phyloP scores from a whole-genome alignment of 2,329 filamentous ascomycete species.

The Colletotrichum coccodes region DNA sequence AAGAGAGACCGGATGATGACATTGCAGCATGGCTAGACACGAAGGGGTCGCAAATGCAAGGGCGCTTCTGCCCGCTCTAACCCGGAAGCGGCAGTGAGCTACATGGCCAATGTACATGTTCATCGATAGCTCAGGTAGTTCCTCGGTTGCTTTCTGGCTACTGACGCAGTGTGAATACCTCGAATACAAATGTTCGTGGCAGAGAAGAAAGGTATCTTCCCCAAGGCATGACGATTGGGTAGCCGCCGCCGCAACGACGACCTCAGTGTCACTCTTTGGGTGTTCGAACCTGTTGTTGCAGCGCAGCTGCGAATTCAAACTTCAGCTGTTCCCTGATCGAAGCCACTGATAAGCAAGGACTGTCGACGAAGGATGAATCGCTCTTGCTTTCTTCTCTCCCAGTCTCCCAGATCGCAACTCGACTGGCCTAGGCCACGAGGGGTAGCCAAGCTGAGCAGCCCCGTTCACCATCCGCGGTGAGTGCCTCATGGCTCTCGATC shows the following conservation, averaged over 20 bases:
- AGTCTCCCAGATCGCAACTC: too few species aligned
- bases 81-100: slow-evolving; percentile 22
- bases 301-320: neutral
- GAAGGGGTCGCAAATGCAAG: slow-evolving; percentile 1
- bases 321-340: neutral
- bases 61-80: neutral
- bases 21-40: slow-evolving; percentile 10
- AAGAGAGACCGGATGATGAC: slow-evolving; percentile 25
- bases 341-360: slow-evolving; percentile 4
- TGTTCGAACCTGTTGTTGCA: neutral
- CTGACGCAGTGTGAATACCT: neutral
- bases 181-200: neutral
- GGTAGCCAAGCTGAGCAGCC: slow-evolving; percentile 5
- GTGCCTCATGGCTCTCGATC: slow-evolving; percentile 10
- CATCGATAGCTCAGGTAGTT: neutral
- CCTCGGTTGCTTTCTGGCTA: neutral
- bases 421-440: slow-evolving; percentile 12
- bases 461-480: neutral
- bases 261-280: neutral
- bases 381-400: neutral
- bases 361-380: neutral
- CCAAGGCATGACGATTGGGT: neutral
- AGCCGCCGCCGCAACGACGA: neutral
- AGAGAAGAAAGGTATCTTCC: neutral
- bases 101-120: neutral